Evolutionary conservation across 306 rosid genomes (phyloP).

Genomic region (Comarum palustre): DNA sequence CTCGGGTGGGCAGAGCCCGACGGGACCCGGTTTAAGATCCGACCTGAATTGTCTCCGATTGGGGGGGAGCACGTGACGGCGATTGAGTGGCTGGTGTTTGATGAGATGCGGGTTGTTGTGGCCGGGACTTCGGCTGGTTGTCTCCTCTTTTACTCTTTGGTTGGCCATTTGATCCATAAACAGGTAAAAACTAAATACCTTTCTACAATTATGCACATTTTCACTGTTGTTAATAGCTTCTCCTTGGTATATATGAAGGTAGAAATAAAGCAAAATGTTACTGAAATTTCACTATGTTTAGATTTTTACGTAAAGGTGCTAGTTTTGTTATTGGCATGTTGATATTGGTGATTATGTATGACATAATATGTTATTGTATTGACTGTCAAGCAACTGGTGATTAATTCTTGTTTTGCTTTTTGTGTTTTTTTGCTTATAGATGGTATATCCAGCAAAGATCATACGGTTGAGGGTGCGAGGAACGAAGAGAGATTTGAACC

Average conservation of each 20-base stretch:
- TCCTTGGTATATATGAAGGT: neutral
- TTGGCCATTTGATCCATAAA: slow-evolving; percentile 63
- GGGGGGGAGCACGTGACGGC: slow-evolving; percentile 68
- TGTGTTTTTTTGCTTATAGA: slow-evolving; percentile 36
- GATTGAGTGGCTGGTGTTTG: slow-evolving; percentile 76
- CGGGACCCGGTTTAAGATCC: slow-evolving; percentile 44
- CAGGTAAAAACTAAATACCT: slow-evolving; percentile 48
- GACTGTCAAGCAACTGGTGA: slow-evolving; percentile 13
- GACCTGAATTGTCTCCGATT: slow-evolving; percentile 73
- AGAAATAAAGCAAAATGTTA: neutral
- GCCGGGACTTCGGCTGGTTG: slow-evolving; percentile 79
- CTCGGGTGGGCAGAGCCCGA: slow-evolving; percentile 63
- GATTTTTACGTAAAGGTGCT: no score
- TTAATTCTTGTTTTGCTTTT: no score
- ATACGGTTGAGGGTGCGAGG: slow-evolving; percentile 83
- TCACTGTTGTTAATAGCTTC: neutral
- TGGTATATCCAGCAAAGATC: slow-evolving; percentile 69
- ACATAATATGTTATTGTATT: neutral
- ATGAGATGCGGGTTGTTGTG: slow-evolving; percentile 67
- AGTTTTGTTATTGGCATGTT: no score
- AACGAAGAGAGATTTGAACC: slow-evolving; percentile 72
- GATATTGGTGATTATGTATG: neutral
- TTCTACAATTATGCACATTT: neutral
- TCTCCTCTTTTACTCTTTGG: slow-evolving; percentile 64
- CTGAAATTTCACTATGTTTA: neutral